Evolutionary conservation across 1,284 basidiomycete genomes (phyloP), one percentile per base, ranked within the genome.

Genomic region (Spongiforma sp.): DNA sequence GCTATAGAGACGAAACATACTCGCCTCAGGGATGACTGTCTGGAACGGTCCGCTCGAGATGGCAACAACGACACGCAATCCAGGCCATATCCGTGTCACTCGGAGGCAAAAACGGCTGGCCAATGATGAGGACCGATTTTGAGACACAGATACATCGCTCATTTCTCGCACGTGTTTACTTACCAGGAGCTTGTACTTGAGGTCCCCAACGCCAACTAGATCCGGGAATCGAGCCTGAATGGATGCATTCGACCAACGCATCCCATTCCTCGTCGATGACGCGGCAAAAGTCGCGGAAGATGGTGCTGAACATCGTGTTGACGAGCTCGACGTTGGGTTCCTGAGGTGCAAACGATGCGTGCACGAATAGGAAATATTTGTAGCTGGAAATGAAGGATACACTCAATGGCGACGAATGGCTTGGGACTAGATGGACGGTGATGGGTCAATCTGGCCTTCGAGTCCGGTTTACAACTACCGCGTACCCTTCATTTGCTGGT

Each of bases 21-120:
- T 50, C 15, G 67, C 75, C 59, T 72, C 69, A 0, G 68, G 70
- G 17, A 71, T 62, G 1, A 71, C 66, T 12, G 56, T 73, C 37
- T 60, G 65, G 59, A 73, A 74, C n/a, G 64, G 64, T 9, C 66
- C 73, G 12, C 74, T 71, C 19, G 67, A 73, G 33, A 70, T 76
- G 37, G 71, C 71, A 12, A 67, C n/a, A 3, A 66, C 57, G 12
- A 57, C 62, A 1, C 56, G 61, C 26, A 75, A 28, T 5, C 54
- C 60, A 9, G 66, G 69, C 71, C 73, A 73, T 10, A 72, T 59
- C 50, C 61, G 68, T n/a, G n/a, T n/a, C n/a, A n/a, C 43, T 66
- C 26, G 66, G 57, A 24, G 65, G 55, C 10, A 75, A 56, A 33
- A 71, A 71, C 43, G 26, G 64, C 72, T 70, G 54, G 43, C 33